These are phyloP conservation scores for Geosiphon pyriformis DNA, from an alignment of 192 early-diverging fungal genomes.

Conservation along the genomic window DNA sequence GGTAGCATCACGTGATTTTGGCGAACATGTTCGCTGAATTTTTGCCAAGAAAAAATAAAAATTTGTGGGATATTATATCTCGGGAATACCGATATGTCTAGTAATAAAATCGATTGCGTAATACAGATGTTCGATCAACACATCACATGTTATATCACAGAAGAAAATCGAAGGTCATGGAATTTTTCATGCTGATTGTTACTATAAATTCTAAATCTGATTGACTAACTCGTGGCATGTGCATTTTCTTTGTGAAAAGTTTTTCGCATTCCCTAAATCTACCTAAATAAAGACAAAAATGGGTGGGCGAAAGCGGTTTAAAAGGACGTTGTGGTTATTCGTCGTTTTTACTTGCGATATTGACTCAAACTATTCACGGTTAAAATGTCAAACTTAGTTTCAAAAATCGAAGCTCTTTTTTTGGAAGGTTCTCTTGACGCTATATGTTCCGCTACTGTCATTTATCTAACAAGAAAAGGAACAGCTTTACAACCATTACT, in stretches of 20 bases:
- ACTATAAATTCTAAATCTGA: slow-evolving; percentile 7
- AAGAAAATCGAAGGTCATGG: slow-evolving; percentile 11
- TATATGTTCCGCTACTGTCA: slow-evolving; percentile 8
- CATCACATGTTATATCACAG: slow-evolving; percentile 3
- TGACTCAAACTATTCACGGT: background rate
- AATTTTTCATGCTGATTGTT: background rate
- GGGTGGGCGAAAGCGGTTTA: too few relatives aligned
- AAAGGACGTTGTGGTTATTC: too few relatives aligned
- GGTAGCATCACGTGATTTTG: background rate
- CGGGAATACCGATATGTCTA: background rate
- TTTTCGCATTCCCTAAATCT: background rate
- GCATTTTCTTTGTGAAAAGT: slow-evolving; percentile 17
- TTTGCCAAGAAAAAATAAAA: background rate
- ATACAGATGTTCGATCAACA: slow-evolving; percentile 14
- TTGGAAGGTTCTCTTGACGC: slow-evolving; percentile 9
- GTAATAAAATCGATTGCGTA: slow-evolving; percentile 16
- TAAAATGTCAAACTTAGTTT: slow-evolving; percentile 9
- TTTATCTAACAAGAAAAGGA: slow-evolving; percentile 13
- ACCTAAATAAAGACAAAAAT: too few relatives aligned
- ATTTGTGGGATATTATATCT: background rate
- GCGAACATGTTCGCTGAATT: background rate
- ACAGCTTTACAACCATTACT: background rate
- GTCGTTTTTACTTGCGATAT: slow-evolving; percentile 3
- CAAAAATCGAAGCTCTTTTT: slow-evolving; percentile 21
- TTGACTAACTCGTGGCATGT: slow-evolving; percentile 2